Evolutionary conservation across 2,329 filamentous ascomycete genomes (phyloP).

Genomic region (Verticillium nubilum): DNA sequence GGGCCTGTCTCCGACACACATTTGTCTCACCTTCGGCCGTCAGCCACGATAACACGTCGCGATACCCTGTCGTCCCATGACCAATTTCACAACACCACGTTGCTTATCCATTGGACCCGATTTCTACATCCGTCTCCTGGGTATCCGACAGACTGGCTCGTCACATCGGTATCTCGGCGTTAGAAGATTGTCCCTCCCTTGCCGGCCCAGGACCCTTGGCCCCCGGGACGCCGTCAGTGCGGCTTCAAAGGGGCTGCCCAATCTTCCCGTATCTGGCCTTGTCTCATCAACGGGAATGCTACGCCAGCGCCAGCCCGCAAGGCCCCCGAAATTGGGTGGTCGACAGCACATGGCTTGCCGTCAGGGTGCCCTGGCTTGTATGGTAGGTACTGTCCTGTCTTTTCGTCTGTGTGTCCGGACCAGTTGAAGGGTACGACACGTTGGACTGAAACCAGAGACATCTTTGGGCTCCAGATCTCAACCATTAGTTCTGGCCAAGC

Average conservation of each 20-base stretch:
- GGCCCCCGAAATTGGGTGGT: neutral
- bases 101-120: neutral
- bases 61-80: neutral
- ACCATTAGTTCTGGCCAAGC: neutral
- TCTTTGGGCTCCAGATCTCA: neutral
- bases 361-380: neutral
- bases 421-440: neutral
- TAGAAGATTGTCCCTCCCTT: neutral
- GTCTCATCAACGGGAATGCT: neutral
- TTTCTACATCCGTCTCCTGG: too few species aligned
- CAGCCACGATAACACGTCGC: neutral
- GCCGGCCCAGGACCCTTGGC: neutral
- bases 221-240: neutral
- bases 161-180: neutral
- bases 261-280: neutral
- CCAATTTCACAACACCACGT: neutral
- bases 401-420: neutral
- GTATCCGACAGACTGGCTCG: neutral
- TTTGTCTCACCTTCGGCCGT: neutral
- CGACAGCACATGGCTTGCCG: neutral
- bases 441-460: neutral
- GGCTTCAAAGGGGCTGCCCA: neutral
- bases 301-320: neutral
- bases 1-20: neutral
- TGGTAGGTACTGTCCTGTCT: neutral